phyloP scores from a whole-genome alignment of 495 filamentous ascomycete genomes.

The Hypoxylon subgilvum region DNA sequence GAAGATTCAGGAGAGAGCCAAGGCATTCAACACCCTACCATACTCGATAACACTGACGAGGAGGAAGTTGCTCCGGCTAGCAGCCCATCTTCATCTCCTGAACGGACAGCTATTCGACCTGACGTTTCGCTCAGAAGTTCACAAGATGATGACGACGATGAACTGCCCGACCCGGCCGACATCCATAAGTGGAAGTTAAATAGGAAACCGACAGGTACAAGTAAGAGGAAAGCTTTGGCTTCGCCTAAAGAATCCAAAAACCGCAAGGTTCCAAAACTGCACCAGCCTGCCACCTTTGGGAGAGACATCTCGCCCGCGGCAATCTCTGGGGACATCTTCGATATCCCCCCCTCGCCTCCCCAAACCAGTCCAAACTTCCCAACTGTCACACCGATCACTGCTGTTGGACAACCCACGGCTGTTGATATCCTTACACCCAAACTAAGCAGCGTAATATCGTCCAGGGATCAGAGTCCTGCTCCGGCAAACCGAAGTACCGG shows the following conservation, averaged over 20 bases:
- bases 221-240: slow-evolving; percentile 35
- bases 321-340: slow-evolving; percentile 23
- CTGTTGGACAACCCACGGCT: slow-evolving; percentile 5
- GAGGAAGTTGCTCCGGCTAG: slow-evolving; percentile 21
- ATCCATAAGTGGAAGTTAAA: slow-evolving; percentile 37
- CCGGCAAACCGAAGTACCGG: slow-evolving; percentile 29
- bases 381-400: slow-evolving; percentile 16
- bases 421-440: slow-evolving; percentile 27
- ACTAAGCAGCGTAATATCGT: slow-evolving; percentile 32
- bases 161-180: slow-evolving; percentile 41
- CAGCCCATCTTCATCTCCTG: slow-evolving; percentile 13
- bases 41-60: slow-evolving; percentile 36
- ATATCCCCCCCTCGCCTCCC: slow-evolving; percentile 40
- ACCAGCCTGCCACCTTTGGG: slow-evolving; percentile 14
- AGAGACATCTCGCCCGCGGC: slow-evolving; percentile 9
- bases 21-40: slow-evolving; percentile 25
- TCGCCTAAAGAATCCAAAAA: slow-evolving; percentile 33
- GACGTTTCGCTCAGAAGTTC: slow-evolving; percentile 21
- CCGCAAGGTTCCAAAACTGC: slow-evolving; percentile 28
- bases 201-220: neutral
- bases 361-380: slow-evolving; percentile 36
- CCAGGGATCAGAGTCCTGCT: slow-evolving; percentile 33
- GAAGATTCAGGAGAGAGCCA: slow-evolving; percentile 42
- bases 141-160: slow-evolving; percentile 36
- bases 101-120: slow-evolving; percentile 4